A percentile compares a stretch with the other conserved stretches of the same genome.
Evolutionary conservation across 768 basidiomycete genomes (phyloP).

Genomic region (Hypholoma fasciculare): DNA sequence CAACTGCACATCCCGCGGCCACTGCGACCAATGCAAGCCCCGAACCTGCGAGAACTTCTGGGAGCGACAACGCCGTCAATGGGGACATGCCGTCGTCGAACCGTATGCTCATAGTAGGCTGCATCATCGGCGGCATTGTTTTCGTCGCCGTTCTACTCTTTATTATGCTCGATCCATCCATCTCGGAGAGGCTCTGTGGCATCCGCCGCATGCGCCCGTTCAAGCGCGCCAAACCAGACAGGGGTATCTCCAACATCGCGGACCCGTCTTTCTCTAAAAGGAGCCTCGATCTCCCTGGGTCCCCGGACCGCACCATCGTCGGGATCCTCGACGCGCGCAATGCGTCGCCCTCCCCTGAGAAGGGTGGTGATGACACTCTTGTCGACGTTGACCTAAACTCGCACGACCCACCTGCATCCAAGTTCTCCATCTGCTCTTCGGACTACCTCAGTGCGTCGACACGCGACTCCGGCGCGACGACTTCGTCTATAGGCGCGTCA

Average conservation of each 20-base stretch:
- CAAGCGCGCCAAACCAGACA: slow-evolving; percentile 4
- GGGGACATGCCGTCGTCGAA: slow-evolving; percentile 1
- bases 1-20: slow-evolving; percentile 2
- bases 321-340: not conserved
- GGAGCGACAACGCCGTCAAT: not conserved
- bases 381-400: not conserved
- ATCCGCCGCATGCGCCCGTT: not conserved
- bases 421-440: slow-evolving; percentile 21
- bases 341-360: not conserved
- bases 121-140: slow-evolving; percentile 19
- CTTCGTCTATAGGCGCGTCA: not conserved
- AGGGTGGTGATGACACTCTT: not conserved
- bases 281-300: not conserved
- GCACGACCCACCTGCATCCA: slow-evolving; percentile 4
- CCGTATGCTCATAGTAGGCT: slow-evolving; percentile 15
- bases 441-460: slow-evolving; percentile 11
- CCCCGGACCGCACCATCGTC: not conserved
- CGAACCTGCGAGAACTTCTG: not conserved
- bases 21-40: slow-evolving; percentile 3
- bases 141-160: slow-evolving; percentile 19
- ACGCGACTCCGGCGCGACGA: slow-evolving; percentile 9
- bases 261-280: not conserved
- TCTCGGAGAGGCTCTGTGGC: slow-evolving; percentile 5
- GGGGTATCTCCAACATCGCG: slow-evolving; percentile 2
- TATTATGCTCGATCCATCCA: slow-evolving; percentile 16